Conservation (phyloP, 352 stramenopile genomes). For the Globisporangium apiculatum region DNA sequence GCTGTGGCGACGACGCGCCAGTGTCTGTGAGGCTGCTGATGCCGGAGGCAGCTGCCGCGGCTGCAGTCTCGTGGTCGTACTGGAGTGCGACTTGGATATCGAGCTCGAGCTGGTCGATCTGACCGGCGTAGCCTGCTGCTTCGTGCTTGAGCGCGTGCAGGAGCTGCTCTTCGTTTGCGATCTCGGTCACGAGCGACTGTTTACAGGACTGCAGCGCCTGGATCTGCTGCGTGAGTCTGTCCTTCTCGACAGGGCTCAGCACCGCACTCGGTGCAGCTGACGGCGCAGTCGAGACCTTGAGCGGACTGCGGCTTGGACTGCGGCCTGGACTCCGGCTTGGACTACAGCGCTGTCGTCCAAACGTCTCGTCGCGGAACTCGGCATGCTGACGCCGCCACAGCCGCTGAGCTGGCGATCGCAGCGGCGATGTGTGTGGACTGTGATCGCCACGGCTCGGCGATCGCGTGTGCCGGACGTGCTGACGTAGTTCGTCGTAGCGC, state of each 20-base stretch:
- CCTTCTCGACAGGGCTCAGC: slow-evolving; percentile 18
- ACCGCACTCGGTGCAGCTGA: slow-evolving; percentile 5
- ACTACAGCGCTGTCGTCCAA: slow-evolving; percentile 3
- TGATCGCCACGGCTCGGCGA: too few relatives aligned
- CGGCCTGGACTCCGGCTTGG: slow-evolving; percentile 1
- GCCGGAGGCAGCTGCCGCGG: not conserved
- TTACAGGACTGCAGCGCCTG: slow-evolving; percentile 61
- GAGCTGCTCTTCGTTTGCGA: slow-evolving; percentile 56
- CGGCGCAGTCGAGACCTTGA: not conserved
- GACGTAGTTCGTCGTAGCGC: too few relatives aligned
- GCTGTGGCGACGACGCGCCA: not conserved
- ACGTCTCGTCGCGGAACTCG: slow-evolving; percentile 17
- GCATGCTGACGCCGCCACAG: slow-evolving; percentile 20
- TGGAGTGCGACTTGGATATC: slow-evolving; percentile 40
- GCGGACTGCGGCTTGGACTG: not conserved
- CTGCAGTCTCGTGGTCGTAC: slow-evolving; percentile 7
- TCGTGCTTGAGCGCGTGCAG: slow-evolving; percentile 55
- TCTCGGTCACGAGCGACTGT: slow-evolving; percentile 51
- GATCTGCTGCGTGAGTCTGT: slow-evolving; percentile 41
- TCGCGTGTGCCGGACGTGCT: too few relatives aligned
- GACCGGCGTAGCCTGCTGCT: slow-evolving; percentile 25
- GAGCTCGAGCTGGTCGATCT: slow-evolving; percentile 49
- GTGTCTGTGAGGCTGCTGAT: not conserved
- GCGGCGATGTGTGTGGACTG: slow-evolving; percentile 16
- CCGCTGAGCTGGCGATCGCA: slow-evolving; percentile 10